Evolutionary conservation across 2,329 filamentous ascomycete genomes (phyloP).

Genomic region (Beauveria asiatica): DNA sequence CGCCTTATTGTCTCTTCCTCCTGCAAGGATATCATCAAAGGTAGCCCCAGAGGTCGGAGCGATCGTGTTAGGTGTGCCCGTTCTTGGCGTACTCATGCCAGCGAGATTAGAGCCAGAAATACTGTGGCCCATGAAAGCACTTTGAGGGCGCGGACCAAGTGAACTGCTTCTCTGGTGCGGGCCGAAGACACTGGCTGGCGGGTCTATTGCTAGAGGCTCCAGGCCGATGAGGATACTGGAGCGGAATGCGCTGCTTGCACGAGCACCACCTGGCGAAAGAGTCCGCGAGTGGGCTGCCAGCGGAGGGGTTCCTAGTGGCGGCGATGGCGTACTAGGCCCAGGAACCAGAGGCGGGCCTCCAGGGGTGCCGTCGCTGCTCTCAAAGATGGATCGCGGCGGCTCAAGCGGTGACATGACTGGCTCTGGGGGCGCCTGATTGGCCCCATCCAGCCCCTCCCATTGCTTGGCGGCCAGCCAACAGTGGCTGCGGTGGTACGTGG

Average conservation of each 20-base stretch:
- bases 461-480: slow-evolving; percentile 46
- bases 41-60: slow-evolving; percentile 28
- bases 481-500: slow-evolving; percentile 50
- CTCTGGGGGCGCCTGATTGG: slow-evolving; percentile 21
- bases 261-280: slow-evolving; percentile 27
- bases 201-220: slow-evolving; percentile 33
- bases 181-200: slow-evolving; percentile 19
- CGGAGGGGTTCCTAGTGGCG: slow-evolving; percentile 22
- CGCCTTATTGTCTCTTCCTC: slow-evolving; percentile 22
- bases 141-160: slow-evolving; percentile 24
- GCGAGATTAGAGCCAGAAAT: slow-evolving; percentile 29
- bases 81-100: slow-evolving; percentile 16
- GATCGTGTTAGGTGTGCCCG: slow-evolving; percentile 15
- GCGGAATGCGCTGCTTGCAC: slow-evolving; percentile 27
- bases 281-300: slow-evolving; percentile 29
- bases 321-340: slow-evolving; percentile 20
- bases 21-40: slow-evolving; percentile 41
- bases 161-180: slow-evolving; percentile 28
- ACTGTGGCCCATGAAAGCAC: slow-evolving; percentile 25
- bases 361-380: slow-evolving; percentile 20
- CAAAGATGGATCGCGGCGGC: slow-evolving; percentile 30
- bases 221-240: slow-evolving; percentile 36
- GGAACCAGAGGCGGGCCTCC: slow-evolving; percentile 15
- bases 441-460: slow-evolving; percentile 35
- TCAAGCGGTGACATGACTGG: slow-evolving; percentile 29